Evolutionary conservation across 2,329 filamentous ascomycete species (phyloP), one percentile per base, ranked within the genome.

Genomic region (Didymosphaeria variabile): DNA sequence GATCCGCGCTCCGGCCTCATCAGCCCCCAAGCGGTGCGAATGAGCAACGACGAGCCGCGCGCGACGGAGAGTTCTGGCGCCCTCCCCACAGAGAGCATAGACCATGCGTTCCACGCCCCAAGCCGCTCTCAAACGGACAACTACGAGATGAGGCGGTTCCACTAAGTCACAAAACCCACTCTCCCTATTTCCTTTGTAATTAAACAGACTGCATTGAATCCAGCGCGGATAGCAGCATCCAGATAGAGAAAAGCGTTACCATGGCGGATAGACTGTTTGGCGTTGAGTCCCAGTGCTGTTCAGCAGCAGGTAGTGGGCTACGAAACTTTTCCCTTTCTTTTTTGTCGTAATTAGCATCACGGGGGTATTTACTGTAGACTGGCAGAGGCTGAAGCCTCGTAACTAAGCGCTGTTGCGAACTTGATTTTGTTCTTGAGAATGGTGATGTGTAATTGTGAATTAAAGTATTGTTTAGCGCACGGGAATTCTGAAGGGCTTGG

Each of bases 1-100:
- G 77, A 79, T 63, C 73, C 75, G 0, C 71, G 77, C n/a, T 71
- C 68, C 45, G 77, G 76, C 1, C 50, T 74, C 13, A 50, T 77
- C 32, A 77, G 74, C 36, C 65, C 76, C 12, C 55, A 45, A 2
- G 77, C 76, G 3, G 67, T 79, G 51, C 70, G 70, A 44, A 62
- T 52, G 51, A 72, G 66, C 42, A 61, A 49, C 3, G 72, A 76
- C 1, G 72, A 71, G 0, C 54, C 64, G 12, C 57, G 51, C 2
- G 54, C 62, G 21, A 53, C 63, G 5, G 67, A 63, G 10, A 67
- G 68, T 23, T 74, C 74, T 34, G 72, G 73, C 1, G 74, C 71
- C 8, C 60, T 74, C 6, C 71, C 70, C 6, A 64, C 65, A 1
- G 63, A 66, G 15, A 67, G 66, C 31, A 66, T 70, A 2, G 69